A percentile compares a stretch with the other conserved stretches of the same genome.
These are phyloP conservation scores for Aethionema arabicum DNA, from an alignment of 345 rosid genomes.

Conservation along the genomic window DNA sequence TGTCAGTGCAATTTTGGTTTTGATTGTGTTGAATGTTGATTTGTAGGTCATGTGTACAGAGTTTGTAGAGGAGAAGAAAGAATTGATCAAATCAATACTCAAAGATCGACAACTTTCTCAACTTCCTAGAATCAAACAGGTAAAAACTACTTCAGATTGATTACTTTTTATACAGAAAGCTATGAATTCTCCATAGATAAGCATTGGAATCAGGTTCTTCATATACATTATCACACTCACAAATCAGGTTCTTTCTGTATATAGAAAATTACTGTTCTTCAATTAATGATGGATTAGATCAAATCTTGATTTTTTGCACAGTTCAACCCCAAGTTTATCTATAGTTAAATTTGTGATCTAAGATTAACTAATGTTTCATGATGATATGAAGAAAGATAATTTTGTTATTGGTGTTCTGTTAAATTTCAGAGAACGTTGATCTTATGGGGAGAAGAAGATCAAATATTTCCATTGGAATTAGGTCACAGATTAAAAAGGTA, in stretches of 20 bases:
- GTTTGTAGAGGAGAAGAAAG: slow-evolving; percentile 63
- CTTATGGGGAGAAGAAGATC: slow-evolving; percentile 64
- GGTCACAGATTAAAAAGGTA: slow-evolving; percentile 55
- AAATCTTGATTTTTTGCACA: too few species aligned
- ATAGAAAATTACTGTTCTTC: too few species aligned
- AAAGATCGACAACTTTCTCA: slow-evolving; percentile 52
- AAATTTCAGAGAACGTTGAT: slow-evolving; percentile 42
- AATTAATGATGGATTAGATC: too few species aligned
- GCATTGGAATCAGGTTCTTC: too few species aligned
- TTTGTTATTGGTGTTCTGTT: not conserved
- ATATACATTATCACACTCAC: too few species aligned
- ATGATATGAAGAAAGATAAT: too few species aligned
- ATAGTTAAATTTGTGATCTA: too few species aligned
- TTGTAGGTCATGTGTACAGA: slow-evolving; percentile 80
- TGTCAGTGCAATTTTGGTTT: not conserved
- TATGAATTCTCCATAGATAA: too few species aligned
- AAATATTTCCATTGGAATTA: slow-evolving; percentile 56
- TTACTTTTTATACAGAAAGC: too few species aligned
- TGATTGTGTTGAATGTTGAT: not conserved
- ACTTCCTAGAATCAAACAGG: slow-evolving; percentile 71
- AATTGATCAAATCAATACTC: slow-evolving; percentile 55
- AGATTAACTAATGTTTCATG: too few species aligned
- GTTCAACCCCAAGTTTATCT: too few species aligned
- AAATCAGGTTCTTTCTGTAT: too few species aligned
- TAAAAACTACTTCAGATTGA: slow-evolving; percentile 6